Evolutionary conservation across 176 grass and related monocot genomes (phyloP), one percentile per base, ranked within the genome.

Genomic region (Ensete glaucum): DNA sequence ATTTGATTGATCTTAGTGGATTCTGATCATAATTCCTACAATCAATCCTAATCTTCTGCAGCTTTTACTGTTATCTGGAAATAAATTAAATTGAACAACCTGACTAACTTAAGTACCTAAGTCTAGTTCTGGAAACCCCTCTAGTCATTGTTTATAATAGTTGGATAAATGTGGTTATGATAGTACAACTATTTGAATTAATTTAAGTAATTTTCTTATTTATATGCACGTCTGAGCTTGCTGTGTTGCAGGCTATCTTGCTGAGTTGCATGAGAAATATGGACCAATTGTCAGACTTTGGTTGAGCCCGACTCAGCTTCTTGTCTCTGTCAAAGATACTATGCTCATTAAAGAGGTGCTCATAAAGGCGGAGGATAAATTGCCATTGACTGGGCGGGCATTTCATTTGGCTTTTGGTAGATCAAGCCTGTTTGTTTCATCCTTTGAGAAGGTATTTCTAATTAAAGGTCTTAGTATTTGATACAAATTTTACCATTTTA

Each of bases 341-440:
- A 71, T 26, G 19, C 73, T 99, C 57, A 86, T 95, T 57, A 99
- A 87, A 76, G 86, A 95, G 79, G 71, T 91, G 76, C 79, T 95
- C 50, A 53, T 79, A 85, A 89, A 95, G 81, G 88, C 90, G 78
- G 76, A 99, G 72, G 96, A 99, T 84, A 95, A 95, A 79, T 84
- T 95, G 53, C 86, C 88, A 49, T 71, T 89, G 82, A 91, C 85
- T 74, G 96, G 76, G 65, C 89, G 79, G 71, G 84, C 91, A 72
- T 99, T 95, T 84, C 80, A 77, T 74, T 90, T 99, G 76, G 96
- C 91, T 81, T 99, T 92, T 60, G 91, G 96, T 85, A 85, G 63
- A 79, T 88, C 89, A 73, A 83, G 81, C 52, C 49, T 95, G 25
- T 99, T 95, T 69, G 81, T 89, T 76, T 89, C 90, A 25, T 83